Conservation (phyloP, 805 yeast species). For the Candida hispaniensis region DNA sequence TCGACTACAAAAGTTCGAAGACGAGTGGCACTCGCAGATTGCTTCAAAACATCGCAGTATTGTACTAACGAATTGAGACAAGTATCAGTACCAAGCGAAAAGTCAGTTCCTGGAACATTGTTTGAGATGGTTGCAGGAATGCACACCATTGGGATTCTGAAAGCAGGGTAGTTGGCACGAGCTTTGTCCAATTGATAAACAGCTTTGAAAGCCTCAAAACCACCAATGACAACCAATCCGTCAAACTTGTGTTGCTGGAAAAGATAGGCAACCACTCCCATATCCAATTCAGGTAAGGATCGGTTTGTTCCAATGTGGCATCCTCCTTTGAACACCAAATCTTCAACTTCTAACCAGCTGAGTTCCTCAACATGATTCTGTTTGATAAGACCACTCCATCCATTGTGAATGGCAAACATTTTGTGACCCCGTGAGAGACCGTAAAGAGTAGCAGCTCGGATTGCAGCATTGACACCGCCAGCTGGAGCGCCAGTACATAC, state of each 20-base stretch:
- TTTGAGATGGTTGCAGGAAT: conserved; percentile 95
- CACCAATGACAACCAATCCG: conserved; percentile 87
- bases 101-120: conserved; percentile 98
- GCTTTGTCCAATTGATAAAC: conserved; percentile 72
- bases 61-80: conserved; percentile 84
- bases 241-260: conserved; percentile 81
- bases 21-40: conserved; percentile 88
- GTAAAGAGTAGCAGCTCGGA: conserved; percentile 81
- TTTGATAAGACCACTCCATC: conserved; percentile 82
- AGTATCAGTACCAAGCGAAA: conserved; percentile 90
- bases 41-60: conserved; percentile 92
- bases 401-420: conserved; percentile 85
- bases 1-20: conserved; percentile 92
- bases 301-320: conserved; percentile 96
- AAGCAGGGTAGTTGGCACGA: conserved; percentile 70
- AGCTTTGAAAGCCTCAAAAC: conserved; percentile 91
- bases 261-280: conserved; percentile 86
- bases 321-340: conserved; percentile 86
- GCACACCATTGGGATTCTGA: conserved; percentile 87
- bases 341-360: conserved; percentile 76
- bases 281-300: conserved; percentile 66
- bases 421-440: conserved; percentile 84
- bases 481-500: conserved; percentile 96
- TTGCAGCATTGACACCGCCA: conserved; percentile 89
- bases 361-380: conserved; percentile 61